Evolutionary conservation across 441 rosid species (phyloP), one percentile per base, ranked within the genome.

Genomic region (Gossypium davidsonii): DNA sequence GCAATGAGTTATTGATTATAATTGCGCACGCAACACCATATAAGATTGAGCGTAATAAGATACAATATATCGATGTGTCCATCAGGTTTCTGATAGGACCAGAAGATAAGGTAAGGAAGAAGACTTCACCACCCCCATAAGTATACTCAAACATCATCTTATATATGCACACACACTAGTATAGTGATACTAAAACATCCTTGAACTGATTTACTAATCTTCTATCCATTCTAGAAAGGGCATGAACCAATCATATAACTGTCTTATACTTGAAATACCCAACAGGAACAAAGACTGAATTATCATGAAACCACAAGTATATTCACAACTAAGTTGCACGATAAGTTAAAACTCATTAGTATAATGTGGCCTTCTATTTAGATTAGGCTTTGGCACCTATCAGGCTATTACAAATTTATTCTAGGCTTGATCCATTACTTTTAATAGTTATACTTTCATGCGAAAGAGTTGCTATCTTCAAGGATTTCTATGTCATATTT

Each of bases 301-400:
- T 17, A 67, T 67, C 58, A 67, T 49, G 39, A 67, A 25, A 53
- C 56, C 26, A 20, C 21, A 23, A 48, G 21, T 46, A 66, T 14
- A 66, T 46, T 66, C 55, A 23, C 39, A 66, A 66, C n/a, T 46
- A 67, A 48, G 28, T 48, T 7, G 42, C 39, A 48, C 5, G 3
- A 23, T 14, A 21, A 20, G 20, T 62, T 34, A 62, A 1, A 42
- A 42, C 3, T 26, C 59, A 67, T 17, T 3, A 48, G 25, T 49
- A n/a, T 48, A 53, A 4, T 49, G 70, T 20, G 71, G 25, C 71
- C 67, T 63, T 59, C 34, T 55, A 48, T 37, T 56, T 56, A 74
- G 21, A 48, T 48, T 67, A 25, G 21, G 39, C n/a, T 67, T 49
- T 67, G 28, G 59, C 44, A n/a, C 39, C 71, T 25, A 25, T 25